Conservation (phyloP, 2,329 filamentous ascomycete species). For the Fusarium haematococcum region DNA sequence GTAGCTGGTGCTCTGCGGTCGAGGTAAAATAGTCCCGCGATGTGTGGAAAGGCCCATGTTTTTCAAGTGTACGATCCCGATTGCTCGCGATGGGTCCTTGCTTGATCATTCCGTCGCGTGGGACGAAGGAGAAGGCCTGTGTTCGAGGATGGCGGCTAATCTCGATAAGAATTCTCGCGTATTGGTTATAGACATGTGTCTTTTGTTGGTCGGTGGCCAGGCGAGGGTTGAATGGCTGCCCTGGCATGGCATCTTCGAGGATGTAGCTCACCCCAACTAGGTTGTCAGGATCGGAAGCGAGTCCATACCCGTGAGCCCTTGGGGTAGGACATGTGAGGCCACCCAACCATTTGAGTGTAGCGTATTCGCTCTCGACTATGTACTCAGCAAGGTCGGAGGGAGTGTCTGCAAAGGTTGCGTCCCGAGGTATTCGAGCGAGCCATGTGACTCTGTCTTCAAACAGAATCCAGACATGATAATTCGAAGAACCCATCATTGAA, state of each 20-base stretch:
- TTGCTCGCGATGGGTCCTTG: slow-evolving; percentile 15
- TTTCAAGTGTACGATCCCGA: not conserved
- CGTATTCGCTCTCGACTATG: slow-evolving; percentile 46
- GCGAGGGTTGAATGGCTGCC: slow-evolving; percentile 26
- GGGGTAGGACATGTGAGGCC: slow-evolving; percentile 41
- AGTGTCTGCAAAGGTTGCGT: slow-evolving; percentile 31
- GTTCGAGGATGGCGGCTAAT: not conserved
- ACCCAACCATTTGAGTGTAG: slow-evolving; percentile 48
- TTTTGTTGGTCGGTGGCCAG: slow-evolving; percentile 15
- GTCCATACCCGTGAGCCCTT: slow-evolving; percentile 38
- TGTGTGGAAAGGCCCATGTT: not conserved
- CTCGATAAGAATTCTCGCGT: slow-evolving; percentile 7
- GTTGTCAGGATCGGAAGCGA: slow-evolving; percentile 32
- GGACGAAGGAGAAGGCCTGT: slow-evolving; percentile 4
- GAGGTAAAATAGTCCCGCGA: not conserved
- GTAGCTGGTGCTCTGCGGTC: not conserved
- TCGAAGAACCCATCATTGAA: slow-evolving; percentile 40
- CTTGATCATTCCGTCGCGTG: not conserved
- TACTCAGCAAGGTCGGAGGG: slow-evolving; percentile 41
- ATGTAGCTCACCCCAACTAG: slow-evolving; percentile 44
- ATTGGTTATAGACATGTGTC: slow-evolving; percentile 7
- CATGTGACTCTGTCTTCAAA: slow-evolving; percentile 41
- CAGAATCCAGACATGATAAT: slow-evolving; percentile 42
- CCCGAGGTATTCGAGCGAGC: slow-evolving; percentile 42
- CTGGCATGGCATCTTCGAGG: slow-evolving; percentile 41